Percentiles rank a stretch among this genome's conserved stretches.
Evolutionary conservation across 176 grass and related monocot genomes (phyloP).

Genomic region (Dactylis glomerata): DNA sequence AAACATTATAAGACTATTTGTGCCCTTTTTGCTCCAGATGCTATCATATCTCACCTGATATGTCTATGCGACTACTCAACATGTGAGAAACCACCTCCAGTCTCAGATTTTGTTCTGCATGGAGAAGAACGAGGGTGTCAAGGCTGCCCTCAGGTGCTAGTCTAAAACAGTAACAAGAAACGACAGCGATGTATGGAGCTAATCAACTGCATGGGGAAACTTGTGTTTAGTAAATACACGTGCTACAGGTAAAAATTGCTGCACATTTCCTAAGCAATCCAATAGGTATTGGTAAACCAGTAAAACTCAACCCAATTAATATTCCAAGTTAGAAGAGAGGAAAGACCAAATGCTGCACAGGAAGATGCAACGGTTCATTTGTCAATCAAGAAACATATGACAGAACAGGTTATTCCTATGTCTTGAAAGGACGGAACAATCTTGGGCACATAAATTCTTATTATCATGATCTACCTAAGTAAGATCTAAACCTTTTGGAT

Average conservation of each 20-base stretch:
- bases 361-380: neutral
- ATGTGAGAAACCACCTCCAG: conserved; percentile 59
- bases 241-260: neutral
- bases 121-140: conserved; percentile 11
- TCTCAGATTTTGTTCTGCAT: conserved; percentile 66
- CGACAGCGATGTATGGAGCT: neutral
- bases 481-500: neutral
- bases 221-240: neutral
- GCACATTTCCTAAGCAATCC: neutral
- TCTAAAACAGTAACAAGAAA: neutral
- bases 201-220: neutral
- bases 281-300: neutral
- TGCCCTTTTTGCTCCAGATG: neutral
- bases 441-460: neutral
- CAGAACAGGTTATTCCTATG: neutral
- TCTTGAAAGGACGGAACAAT: neutral
- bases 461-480: neutral
- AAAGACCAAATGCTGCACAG: neutral
- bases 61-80: conserved; percentile 81
- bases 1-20: neutral
- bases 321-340: neutral
- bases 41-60: conserved; percentile 28
- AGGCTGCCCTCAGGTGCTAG: neutral
- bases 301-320: neutral
- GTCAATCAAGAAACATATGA: neutral